phyloP scores from a whole-genome alignment of 2,329 filamentous ascomycete genomes.

The Clarireedia monteithiana region DNA sequence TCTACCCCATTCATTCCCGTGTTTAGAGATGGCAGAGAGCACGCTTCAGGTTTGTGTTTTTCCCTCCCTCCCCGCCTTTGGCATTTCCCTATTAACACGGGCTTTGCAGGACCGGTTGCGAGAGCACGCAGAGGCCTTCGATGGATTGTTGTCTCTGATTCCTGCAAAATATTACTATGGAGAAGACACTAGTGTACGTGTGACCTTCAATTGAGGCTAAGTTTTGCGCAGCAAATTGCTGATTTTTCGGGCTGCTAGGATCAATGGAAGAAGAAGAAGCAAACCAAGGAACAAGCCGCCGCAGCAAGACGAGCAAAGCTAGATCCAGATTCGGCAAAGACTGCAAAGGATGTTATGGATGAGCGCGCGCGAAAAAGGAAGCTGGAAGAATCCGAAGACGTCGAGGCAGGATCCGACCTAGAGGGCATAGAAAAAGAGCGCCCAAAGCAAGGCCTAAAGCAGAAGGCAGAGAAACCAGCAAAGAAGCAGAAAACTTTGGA shows the following conservation, averaged over 20 bases:
- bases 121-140: constrained; percentile 33
- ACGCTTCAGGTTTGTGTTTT: constrained; percentile 24
- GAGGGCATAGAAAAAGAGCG: constrained; percentile 50
- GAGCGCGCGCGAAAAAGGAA: constrained; percentile 79
- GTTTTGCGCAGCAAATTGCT: constrained; percentile 8
- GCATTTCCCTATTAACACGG: constrained; percentile 8
- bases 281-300: constrained; percentile 81
- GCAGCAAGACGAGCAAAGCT: constrained; percentile 82
- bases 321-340: constrained; percentile 84
- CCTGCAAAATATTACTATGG: constrained; percentile 66
- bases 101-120: constrained; percentile 41
- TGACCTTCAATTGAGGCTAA: not conserved
- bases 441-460: constrained; percentile 56
- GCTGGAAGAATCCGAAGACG: constrained; percentile 53
- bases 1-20: not conserved
- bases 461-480: constrained; percentile 33
- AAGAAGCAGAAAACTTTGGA: constrained; percentile 47
- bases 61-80: constrained; percentile 18
- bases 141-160: constrained; percentile 59
- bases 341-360: constrained; percentile 87
- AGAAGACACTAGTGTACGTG: constrained; percentile 58
- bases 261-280: constrained; percentile 93
- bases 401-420: constrained; percentile 19
- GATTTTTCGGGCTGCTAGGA: constrained; percentile 46
- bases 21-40: constrained; percentile 27